Conservation (phyloP, 345 rosid genomes). For the Corchorus olitorius region DNA sequence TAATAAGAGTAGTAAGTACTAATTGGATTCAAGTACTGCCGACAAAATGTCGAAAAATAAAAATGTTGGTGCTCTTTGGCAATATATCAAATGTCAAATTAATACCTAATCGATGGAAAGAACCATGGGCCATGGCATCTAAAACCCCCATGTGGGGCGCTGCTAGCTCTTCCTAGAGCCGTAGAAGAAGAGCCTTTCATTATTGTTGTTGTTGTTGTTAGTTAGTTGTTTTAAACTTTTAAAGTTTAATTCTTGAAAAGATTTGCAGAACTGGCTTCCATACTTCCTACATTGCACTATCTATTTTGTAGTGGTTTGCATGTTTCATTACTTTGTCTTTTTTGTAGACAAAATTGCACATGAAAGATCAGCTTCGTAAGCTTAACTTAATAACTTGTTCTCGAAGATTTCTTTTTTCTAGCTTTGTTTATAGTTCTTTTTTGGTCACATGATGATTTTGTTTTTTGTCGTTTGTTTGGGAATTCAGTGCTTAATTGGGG, state of each 20-base stretch:
- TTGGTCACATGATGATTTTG: neutral
- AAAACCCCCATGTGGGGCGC: conserved; percentile 17
- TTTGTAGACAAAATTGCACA: neutral
- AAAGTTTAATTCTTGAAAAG: neutral
- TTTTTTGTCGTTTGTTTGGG: neutral
- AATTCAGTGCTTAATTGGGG: neutral
- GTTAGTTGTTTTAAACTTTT: neutral
- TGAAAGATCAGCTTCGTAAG: neutral
- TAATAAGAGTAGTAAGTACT: too few relatives aligned
- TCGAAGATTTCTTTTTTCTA: neutral
- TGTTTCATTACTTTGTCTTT: neutral
- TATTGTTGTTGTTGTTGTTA: neutral
- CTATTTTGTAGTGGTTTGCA: neutral
- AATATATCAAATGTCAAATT: conserved; percentile 3
- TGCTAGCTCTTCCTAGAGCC: neutral
- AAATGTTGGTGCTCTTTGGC: conserved; percentile 10
- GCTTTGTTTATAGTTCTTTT: neutral
- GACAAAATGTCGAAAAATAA: neutral
- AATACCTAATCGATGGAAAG: neutral
- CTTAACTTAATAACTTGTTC: neutral
- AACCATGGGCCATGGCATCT: conserved; percentile 14
- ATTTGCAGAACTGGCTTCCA: neutral
- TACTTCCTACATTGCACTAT: neutral
- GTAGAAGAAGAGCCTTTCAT: neutral
- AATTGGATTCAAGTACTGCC: neutral